phyloP scores from a whole-genome alignment of 2,329 filamentous ascomycete genomes.

The Colletotrichum sp. region DNA sequence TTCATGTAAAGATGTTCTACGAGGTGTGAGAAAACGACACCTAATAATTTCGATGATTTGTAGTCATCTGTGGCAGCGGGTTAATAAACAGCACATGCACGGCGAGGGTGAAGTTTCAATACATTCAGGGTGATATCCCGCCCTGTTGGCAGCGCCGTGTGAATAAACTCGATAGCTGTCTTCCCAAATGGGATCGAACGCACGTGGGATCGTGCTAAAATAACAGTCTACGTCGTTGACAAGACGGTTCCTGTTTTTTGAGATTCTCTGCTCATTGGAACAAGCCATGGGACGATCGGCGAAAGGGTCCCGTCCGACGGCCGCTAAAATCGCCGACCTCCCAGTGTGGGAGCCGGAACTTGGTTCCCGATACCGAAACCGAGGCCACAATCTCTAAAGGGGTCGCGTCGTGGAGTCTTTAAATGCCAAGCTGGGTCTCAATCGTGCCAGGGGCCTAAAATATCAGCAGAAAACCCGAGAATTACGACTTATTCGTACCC shows the following conservation, averaged over 20 bases:
- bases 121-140: neutral
- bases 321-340: neutral
- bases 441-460: neutral
- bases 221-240: neutral
- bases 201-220: neutral
- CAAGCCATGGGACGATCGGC: neutral
- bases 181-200: rapidly evolving
- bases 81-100: neutral
- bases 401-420: neutral
- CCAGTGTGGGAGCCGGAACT: neutral
- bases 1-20: neutral
- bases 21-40: neutral
- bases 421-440: neutral
- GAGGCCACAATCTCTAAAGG: neutral
- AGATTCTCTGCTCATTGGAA: neutral
- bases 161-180: neutral
- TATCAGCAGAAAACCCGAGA: neutral
- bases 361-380: neutral
- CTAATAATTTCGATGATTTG: neutral
- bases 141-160: neutral
- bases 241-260: neutral
- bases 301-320: neutral
- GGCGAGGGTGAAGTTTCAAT: neutral
- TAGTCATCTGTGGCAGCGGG: neutral
- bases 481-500: neutral